phyloP scores from a whole-genome alignment of 1,284 basidiomycete species.

The Ustilago bromivora region DNA sequence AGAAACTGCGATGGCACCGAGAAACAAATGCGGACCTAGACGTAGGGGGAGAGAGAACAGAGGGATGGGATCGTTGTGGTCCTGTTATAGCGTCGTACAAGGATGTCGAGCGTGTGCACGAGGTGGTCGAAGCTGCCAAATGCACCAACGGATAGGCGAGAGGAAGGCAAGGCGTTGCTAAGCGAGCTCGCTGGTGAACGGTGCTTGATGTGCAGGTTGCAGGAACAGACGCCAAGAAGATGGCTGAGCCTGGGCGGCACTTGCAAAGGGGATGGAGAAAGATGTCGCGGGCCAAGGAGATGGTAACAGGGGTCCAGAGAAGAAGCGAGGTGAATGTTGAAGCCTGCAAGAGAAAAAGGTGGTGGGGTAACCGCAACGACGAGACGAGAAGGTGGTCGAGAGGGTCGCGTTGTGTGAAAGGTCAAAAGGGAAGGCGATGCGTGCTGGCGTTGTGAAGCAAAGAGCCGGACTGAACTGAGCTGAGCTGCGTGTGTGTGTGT shows the following conservation, averaged over 20 bases:
- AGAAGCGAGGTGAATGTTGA: slow-evolving; percentile 5
- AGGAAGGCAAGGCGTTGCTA: neutral
- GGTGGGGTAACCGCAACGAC: slow-evolving; percentile 1
- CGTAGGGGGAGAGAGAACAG: neutral
- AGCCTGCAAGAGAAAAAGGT: neutral
- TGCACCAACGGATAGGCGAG: neutral
- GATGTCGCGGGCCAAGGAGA: slow-evolving; percentile 9
- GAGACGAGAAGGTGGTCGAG: neutral
- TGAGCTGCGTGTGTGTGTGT: neutral
- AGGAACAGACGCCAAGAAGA: slow-evolving; percentile 3
- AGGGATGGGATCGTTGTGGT: neutral
- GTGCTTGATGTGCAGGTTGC: neutral
- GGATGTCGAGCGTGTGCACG: slow-evolving; percentile 3
- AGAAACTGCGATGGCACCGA: neutral
- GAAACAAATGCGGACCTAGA: neutral
- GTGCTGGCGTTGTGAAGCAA: slow-evolving; percentile 1
- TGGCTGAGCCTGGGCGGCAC: neutral
- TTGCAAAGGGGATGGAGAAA: neutral
- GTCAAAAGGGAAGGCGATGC: neutral
- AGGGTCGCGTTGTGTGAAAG: neutral
- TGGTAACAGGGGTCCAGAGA: neutral
- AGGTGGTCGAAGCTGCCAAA: neutral
- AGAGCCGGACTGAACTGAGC: neutral
- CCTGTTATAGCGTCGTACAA: neutral
- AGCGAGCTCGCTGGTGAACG: neutral